Conservation (phyloP, 1,284 basidiomycete genomes). For the Trametes versicolor region DNA sequence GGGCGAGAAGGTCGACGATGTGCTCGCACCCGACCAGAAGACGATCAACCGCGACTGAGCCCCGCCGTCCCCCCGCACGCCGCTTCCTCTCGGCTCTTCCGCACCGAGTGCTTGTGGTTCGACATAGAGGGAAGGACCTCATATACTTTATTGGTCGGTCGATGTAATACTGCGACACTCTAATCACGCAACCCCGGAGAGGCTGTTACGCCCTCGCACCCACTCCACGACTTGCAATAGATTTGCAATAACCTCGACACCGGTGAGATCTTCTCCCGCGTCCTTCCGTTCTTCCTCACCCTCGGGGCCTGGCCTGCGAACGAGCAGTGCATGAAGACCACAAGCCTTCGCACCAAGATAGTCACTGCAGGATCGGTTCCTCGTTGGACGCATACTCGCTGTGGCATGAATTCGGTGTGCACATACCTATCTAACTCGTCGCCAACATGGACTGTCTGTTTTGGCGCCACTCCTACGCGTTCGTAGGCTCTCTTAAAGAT, state of each 20-base stretch:
- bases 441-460: conserved; percentile 72
- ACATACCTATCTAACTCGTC: conserved; percentile 73
- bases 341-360: conserved; percentile 69
- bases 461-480: conserved; percentile 43
- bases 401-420: neutral
- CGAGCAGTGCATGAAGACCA: conserved; percentile 67
- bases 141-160: conserved; percentile 25
- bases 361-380: conserved; percentile 56
- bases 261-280: conserved; percentile 49
- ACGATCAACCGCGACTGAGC: conserved; percentile 13
- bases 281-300: conserved; percentile 60
- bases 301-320: conserved; percentile 59
- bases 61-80: neutral
- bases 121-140: neutral
- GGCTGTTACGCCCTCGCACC: conserved; percentile 33
- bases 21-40: conserved; percentile 49
- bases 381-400: neutral
- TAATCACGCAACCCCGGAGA: conserved; percentile 21
- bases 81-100: neutral
- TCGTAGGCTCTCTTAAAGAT: conserved; percentile 62
- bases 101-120: neutral
- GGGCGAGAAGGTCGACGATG: conserved; percentile 77
- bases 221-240: conserved; percentile 53
- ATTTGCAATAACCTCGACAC: conserved; percentile 51
- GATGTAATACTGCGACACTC: conserved; percentile 22